Conservation (phyloP, 192 early-diverging fungal genomes). For the Entomortierella beljakovae region DNA sequence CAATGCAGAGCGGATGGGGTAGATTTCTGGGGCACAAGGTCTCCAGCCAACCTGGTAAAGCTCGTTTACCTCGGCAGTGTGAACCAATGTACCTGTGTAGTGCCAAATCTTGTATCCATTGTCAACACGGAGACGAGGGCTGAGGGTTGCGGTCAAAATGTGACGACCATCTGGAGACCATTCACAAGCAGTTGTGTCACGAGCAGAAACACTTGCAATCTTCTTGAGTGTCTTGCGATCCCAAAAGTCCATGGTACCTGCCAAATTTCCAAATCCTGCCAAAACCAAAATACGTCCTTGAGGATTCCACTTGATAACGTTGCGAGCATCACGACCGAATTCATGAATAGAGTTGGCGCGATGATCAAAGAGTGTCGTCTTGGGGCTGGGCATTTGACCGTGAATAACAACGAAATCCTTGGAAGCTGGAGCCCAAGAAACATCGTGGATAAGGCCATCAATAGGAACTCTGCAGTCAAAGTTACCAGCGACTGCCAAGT, state of each 20-base stretch:
- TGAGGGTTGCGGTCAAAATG: slow-evolving; percentile 93
- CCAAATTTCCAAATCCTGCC: slow-evolving; percentile 97
- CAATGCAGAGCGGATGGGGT: slow-evolving; percentile 81
- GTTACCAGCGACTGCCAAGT: slow-evolving; percentile 88
- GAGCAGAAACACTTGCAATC: slow-evolving; percentile 81
- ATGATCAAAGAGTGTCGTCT: slow-evolving; percentile 94
- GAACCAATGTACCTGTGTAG: slow-evolving; percentile 87
- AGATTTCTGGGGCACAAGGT: slow-evolving; percentile 70
- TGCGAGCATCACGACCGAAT: slow-evolving; percentile 89
- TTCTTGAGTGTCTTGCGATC: slow-evolving; percentile 90
- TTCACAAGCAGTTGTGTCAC: slow-evolving; percentile 86
- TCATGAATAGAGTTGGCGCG: slow-evolving; percentile 85
- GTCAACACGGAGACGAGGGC: slow-evolving; percentile 95
- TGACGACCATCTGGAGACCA: slow-evolving; percentile 96
- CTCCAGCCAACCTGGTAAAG: slow-evolving; percentile 85
- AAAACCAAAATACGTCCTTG: slow-evolving; percentile 83
- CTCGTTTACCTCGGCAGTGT: slow-evolving; percentile 83
- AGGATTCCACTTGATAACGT: slow-evolving; percentile 89
- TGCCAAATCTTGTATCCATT: slow-evolving; percentile 99
- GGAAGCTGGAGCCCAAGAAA: slow-evolving; percentile 93
- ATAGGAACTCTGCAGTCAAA: slow-evolving; percentile 92
- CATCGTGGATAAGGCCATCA: slow-evolving; percentile 95
- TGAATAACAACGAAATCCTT: slow-evolving; percentile 98
- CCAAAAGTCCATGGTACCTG: slow-evolving; percentile 94
- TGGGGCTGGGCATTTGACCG: slow-evolving; percentile 79